Base-by-base conservation (phyloP, 768 basidiomycete species). In the Agrocybe pediades region DNA sequence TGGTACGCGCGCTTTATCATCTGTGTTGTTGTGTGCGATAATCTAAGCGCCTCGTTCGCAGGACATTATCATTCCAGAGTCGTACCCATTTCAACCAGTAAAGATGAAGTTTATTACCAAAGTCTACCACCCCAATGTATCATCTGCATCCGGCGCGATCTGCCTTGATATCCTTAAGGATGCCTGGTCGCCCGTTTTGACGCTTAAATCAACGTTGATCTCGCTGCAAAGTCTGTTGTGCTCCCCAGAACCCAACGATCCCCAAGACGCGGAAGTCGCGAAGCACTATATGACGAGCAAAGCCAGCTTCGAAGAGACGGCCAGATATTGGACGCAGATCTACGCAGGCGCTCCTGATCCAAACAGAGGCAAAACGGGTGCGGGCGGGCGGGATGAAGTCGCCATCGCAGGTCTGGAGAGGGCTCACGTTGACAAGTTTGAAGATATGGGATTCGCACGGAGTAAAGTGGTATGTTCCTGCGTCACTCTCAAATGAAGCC, bases 61-160 rank as follows among this genome's bases (percentile, higher is more conserved):
- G 92, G 95, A 98, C 66, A 98, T 98, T 60, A 79, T 88, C 17
- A 92, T 98, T 62, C 95, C 95, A 7, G 92, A 94, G 41, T 84
- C 91, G 45, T 93, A 93, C 66, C 92, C 90, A 16, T 92, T 94
- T 69, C 90, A 94, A 66, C 94, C 96, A 0, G 88, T 95, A 49
- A 97, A 98, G 80, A 97, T 98, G 93, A 95, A 95, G 69, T 98
- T 98, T 73, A 86, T 96, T 56, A 98, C 95, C 30, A 94, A 94
- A 70, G 89, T 96, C 24, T 97, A 94, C 68, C 94, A 98, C 68
- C 95, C 95, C 2, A 98, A 98, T 65, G 80, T 98, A 36, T 96
- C 94, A 17, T 95, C 92, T 20, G 90, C 88, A 27, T 93, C 91
- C 2, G 95, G 95, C 45, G 94, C 92, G 41, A 98, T 98, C 73